phyloP scores from a whole-genome alignment of 139 green algal species.

The Chlamydomonas sphaeroides region DNA sequence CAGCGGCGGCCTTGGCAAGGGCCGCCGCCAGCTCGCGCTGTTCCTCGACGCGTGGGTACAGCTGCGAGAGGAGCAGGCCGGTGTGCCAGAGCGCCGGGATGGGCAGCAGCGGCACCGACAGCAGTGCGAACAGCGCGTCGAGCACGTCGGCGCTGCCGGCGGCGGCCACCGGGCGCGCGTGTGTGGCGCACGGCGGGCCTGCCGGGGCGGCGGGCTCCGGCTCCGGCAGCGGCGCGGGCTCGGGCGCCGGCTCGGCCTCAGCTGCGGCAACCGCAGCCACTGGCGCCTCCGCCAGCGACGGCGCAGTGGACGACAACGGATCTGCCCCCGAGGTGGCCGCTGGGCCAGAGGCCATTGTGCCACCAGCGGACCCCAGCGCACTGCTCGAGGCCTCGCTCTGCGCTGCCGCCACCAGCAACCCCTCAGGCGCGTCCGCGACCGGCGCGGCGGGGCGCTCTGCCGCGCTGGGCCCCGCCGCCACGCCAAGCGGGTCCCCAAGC shows the following conservation, averaged over 20 bases:
- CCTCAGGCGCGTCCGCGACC: no score
- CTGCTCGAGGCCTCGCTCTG: neutral
- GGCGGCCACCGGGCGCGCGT: neutral
- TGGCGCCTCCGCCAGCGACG: no score
- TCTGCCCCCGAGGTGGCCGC: no score
- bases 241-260: neutral
- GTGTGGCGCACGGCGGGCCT: neutral
- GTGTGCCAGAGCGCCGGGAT: conserved; percentile 56
- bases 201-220: neutral
- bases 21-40: conserved; percentile 5
- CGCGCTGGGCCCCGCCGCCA: no score
- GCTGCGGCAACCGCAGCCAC: neutral
- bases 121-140: conserved; percentile 56
- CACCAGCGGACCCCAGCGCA: neutral
- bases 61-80: conserved; percentile 66
- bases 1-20: neutral
- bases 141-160: conserved; percentile 36
- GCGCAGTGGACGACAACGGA: no score
- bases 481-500: neutral
- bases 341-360: no score
- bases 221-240: neutral
- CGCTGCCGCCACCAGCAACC: no score
- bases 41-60: conserved; percentile 49
- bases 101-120: conserved; percentile 63
- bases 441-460: neutral